A percentile compares a stretch with the other conserved stretches of the same genome.
phyloP scores from a whole-genome alignment of 208 protist species.

The Tritrichomonas foetus region DNA sequence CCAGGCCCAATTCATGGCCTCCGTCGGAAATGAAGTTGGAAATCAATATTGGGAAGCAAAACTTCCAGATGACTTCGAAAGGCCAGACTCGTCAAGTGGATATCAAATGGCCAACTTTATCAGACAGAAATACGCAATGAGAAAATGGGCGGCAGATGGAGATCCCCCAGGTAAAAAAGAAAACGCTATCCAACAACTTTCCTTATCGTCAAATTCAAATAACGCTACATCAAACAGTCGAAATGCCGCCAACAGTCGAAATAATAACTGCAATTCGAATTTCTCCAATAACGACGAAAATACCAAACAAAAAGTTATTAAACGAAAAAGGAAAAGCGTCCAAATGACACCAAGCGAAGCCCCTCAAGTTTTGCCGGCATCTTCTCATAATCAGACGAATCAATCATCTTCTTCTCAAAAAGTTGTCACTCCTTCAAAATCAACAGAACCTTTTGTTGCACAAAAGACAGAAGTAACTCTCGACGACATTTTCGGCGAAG shows the following conservation, averaged over 20 bases:
- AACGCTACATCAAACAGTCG: neutral
- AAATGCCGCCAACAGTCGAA: neutral
- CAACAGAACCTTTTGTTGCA: too few relatives aligned
- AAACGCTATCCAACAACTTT: too few relatives aligned
- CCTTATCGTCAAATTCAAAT: too few relatives aligned
- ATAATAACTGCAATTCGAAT: too few relatives aligned
- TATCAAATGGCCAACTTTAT: neutral
- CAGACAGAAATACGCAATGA: neutral
- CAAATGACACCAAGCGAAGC: neutral
- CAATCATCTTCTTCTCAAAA: too few relatives aligned
- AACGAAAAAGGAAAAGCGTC: neutral
- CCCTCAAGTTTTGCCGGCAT: neutral
- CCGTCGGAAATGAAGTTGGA: slow-evolving; percentile 42
- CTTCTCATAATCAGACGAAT: too few relatives aligned
- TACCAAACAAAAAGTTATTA: neutral
- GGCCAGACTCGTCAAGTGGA: neutral
- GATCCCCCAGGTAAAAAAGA: neutral
- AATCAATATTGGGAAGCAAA: slow-evolving; percentile 33
- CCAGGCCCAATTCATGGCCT: slow-evolving; percentile 46
- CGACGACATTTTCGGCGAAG: neutral
- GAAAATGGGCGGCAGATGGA: neutral
- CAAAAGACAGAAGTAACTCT: neutral
- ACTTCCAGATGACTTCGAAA: neutral
- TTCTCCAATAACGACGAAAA: neutral
- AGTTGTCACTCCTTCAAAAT: too few relatives aligned